Base-by-base conservation (phyloP, 352 stramenopile genomes). In the Globisporangium okanoganense region DNA sequence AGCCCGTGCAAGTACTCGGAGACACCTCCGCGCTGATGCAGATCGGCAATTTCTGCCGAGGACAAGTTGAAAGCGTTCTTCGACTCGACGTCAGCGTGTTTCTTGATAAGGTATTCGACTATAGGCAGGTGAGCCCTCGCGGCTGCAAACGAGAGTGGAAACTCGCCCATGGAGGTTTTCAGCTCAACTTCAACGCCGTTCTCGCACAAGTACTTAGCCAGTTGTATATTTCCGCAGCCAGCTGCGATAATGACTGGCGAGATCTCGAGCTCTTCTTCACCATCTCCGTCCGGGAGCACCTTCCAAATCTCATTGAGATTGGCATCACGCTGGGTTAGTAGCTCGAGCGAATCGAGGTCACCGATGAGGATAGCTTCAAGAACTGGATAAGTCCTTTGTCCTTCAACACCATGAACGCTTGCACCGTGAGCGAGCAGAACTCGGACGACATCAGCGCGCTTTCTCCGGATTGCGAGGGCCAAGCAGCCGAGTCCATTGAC, bases 161-260 rank as follows among this genome's bases (percentile, higher is more conserved):
- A 51, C 12, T 51, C 44, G 12, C 22, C 7, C 44, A 24, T 31
- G 44, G 44, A 51, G 22, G 44, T 51, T 14, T 2, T 51, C 22
- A 31, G 7, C 25, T 51, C 44, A 13, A 51, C 44, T 31, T 51
- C 44, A 31, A 22, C 44, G 22, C 44, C 44, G 20, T 51, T 51
- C 44, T 51, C 44, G 10, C 20, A 31, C 44, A 51, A 5, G 24
- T 3, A n/a, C 27, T 51, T 29, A 20, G 10, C 22, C 44, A 31
- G 14, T 8, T 31, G 6, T 1, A 51, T 10, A 16, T 33, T 14
- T 13, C 44, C 44, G 27, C 20, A 18, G 44, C 44, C 44, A 31
- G 44, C 44, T 51, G 44, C 44, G 22, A 51, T 14, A 22, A 51
- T 51, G 44, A 51, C 20, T 27, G 44, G 44, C 44, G 44, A 51